phyloP scores from a whole-genome alignment of 1,139 yeast species.

The Meyerozyma smithsonii region DNA sequence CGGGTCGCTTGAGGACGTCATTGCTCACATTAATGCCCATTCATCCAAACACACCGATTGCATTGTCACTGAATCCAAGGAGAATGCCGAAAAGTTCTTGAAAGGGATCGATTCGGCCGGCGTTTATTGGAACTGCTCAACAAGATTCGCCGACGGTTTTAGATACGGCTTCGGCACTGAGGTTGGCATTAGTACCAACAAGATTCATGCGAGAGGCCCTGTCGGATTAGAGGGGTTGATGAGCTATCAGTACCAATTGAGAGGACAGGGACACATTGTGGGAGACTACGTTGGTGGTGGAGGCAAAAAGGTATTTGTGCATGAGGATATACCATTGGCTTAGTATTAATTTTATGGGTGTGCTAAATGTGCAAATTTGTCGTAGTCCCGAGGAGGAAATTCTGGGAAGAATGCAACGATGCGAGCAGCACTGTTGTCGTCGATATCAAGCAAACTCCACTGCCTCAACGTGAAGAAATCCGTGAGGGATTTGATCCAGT shows the following conservation, averaged over 20 bases:
- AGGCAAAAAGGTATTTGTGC: conserved; percentile 75
- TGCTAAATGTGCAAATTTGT: conserved; percentile 20
- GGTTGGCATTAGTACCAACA: conserved; percentile 95
- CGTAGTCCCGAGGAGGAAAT: conserved; percentile 36
- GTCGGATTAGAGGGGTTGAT: conserved; percentile 96
- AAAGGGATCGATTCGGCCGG: conserved; percentile 93
- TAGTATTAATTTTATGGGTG: not conserved
- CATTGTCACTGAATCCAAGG: conserved; percentile 72
- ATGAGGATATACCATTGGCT: conserved; percentile 38
- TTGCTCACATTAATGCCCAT: conserved; percentile 77
- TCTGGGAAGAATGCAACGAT: conserved; percentile 35
- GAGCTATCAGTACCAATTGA: conserved; percentile 88
- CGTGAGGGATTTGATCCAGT: conserved; percentile 64
- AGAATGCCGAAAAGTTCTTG: conserved; percentile 67
- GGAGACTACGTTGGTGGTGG: conserved; percentile 93
- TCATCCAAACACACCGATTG: conserved; percentile 97
- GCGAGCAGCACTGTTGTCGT: conserved; percentile 17
- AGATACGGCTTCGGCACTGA: conserved; percentile 98
- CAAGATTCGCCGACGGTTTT: conserved; percentile 97
- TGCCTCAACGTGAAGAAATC: conserved; percentile 55
- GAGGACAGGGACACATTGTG: conserved; percentile 90
- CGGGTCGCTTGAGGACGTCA: conserved; percentile 59
- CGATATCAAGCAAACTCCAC: conserved; percentile 47
- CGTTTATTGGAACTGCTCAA: conserved; percentile 97
- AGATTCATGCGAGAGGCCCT: conserved; percentile 97